Conservation (phyloP, 768 basidiomycete genomes). For the Tricholoma sp. region DNA sequence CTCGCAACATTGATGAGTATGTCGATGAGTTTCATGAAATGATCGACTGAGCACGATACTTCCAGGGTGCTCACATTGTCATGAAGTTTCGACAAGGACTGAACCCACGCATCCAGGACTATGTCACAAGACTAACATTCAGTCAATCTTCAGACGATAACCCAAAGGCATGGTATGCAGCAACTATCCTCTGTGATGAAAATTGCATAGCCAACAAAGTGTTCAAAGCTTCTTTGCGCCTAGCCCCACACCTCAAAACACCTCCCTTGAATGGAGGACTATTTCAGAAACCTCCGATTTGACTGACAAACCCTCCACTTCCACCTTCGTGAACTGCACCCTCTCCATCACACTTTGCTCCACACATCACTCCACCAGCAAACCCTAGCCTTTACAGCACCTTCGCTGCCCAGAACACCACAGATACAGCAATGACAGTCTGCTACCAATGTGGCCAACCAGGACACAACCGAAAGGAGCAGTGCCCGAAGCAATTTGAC, state of each 20-base stretch:
- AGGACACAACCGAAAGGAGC: not conserved
- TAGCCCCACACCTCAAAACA: not conserved
- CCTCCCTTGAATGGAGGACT: not conserved
- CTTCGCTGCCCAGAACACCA: not conserved
- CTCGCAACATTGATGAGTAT: slow-evolving; percentile 11
- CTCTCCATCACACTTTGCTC: too few species aligned
- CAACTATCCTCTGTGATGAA: too few species aligned
- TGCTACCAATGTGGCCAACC: not conserved
- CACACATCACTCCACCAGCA: not conserved
- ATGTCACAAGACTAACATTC: too few species aligned
- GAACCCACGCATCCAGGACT: slow-evolving; percentile 2
- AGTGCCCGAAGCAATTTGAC: too few species aligned
- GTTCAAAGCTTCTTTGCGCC: not conserved
- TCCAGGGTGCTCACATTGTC: slow-evolving; percentile 5
- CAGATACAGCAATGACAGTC: not conserved
- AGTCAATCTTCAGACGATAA: too few species aligned
- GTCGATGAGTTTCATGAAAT: slow-evolving; percentile 14
- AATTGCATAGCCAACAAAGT: too few species aligned
- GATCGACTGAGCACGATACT: slow-evolving; percentile 8
- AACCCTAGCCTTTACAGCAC: not conserved
- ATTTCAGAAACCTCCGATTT: not conserved
- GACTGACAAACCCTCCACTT: not conserved
- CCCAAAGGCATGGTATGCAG: too few species aligned
- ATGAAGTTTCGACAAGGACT: slow-evolving; percentile 9
- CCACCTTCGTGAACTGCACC: not conserved